Base-by-base conservation (phyloP, 768 basidiomycete species). In the Suillus occidentalis region DNA sequence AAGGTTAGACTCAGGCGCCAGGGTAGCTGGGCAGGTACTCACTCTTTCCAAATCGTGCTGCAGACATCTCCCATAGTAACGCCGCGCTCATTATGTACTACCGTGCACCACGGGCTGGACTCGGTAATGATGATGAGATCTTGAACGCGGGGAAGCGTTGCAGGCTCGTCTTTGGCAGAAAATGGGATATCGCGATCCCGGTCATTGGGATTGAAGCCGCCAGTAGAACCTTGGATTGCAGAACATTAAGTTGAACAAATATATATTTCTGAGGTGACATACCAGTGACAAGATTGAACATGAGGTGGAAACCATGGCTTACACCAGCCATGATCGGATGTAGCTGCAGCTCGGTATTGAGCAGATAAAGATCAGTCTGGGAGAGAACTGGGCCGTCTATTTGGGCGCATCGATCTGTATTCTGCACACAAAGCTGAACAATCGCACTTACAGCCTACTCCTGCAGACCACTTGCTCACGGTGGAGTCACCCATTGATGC, bases 21-120 rank as follows among this genome's bases (percentile, higher is more conserved):
- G 34, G 56, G n/a, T 34, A 39, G 22, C 53, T 59, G 37, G 45
- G 28, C 4, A 28, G 39, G 34, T 12, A 81, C 89, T 42, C 66
- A 94, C 93, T 94, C 92, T 75, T 87, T 87, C 81, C 85, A 91
- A 53, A 94, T 76, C n/a, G 82, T 76, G 5, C 81, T 80, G 69
- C 88, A 90, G n/a, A 94, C 82, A 72, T 95, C 91, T 20, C 83
- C 84, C 66, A 91, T 82, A 2, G 91, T 93, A 20, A 95, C 90
- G 0, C 92, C 92, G 0, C 78, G 76, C 18, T 88, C 85, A 71
- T 89, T 93, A 75, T 82, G 86, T 59, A 91, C 82, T 63, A 86
- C 86, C 8, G 89, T 90, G 72, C 89, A 90, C 92, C 92, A 94
- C 2, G 93, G 92, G 52, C 85, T 88, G 50, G 82, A 78, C 55